These are phyloP conservation scores for Aspergillus jensenii DNA, from an alignment of 2,329 filamentous ascomycete species.

Conservation along the genomic window DNA sequence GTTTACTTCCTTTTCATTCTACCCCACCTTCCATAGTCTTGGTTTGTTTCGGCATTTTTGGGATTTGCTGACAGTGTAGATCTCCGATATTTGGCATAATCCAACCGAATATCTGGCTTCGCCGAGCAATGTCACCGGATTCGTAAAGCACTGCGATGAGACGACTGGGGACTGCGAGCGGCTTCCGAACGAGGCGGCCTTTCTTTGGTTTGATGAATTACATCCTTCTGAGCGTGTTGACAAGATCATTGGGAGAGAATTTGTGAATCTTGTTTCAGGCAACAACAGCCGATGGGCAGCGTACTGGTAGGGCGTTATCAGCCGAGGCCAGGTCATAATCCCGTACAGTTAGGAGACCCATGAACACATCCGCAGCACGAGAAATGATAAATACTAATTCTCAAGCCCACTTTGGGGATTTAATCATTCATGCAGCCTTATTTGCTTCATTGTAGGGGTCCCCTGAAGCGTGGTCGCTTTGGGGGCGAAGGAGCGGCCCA, in stretches of 20 bases:
- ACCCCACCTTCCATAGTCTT: background rate
- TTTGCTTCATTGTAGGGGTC: background rate
- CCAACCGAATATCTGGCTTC: conserved; percentile 61
- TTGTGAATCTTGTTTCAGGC: conserved; percentile 56
- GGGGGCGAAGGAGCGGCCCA: conserved; percentile 2
- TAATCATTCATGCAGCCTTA: background rate
- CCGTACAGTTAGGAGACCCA: background rate
- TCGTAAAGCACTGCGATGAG: conserved; percentile 55
- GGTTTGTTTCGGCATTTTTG: background rate
- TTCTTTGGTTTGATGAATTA: conserved; percentile 72
- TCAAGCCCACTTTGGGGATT: too few species aligned
- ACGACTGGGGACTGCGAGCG: conserved; percentile 28
- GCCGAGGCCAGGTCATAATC: background rate
- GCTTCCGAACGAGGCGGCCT: conserved; percentile 54
- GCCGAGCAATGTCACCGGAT: conserved; percentile 63
- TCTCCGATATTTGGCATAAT: conserved; percentile 61
- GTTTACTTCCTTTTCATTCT: background rate
- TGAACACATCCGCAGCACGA: background rate
- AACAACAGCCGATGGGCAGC: conserved; percentile 27
- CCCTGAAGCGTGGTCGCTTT: background rate
- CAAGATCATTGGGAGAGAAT: conserved; percentile 57
- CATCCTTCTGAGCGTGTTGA: conserved; percentile 68
- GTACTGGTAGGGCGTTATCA: conserved; percentile 22
- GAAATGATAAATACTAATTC: too few species aligned
- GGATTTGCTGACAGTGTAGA: conserved; percentile 7